Percentiles rank a stretch among this genome's conserved stretches.
Conservation (phyloP, 2,329 filamentous ascomycete genomes). For the Talaromyces marneffei region DNA sequence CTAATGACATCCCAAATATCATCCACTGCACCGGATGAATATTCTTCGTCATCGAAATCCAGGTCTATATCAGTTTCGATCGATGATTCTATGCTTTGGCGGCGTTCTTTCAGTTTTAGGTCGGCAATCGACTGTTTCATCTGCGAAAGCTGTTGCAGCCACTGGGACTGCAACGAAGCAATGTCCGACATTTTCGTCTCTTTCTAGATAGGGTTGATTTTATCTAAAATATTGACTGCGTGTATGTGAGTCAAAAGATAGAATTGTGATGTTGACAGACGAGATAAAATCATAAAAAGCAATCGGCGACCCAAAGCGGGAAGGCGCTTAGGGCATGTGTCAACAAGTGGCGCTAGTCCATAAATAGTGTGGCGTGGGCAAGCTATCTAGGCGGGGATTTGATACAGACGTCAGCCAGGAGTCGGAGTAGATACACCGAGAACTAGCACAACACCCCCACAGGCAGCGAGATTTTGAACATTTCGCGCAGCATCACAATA, state of each 20-base stretch:
- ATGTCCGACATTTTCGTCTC: conserved; percentile 20
- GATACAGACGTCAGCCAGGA: conserved; percentile 11
- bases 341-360: neutral
- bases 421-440: conserved; percentile 1
- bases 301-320: conserved; percentile 10
- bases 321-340: conserved; percentile 10
- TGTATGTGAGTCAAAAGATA: neutral
- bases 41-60: conserved; percentile 57
- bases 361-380: neutral
- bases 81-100: conserved; percentile 33
- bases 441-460: neutral
- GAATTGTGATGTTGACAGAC: neutral
- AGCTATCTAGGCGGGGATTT: neutral
- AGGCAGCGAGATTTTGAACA: conserved; percentile 2
- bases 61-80: conserved; percentile 52
- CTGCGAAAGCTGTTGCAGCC: conserved; percentile 75
- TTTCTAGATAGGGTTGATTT: no score
- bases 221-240: neutral
- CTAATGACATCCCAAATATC: conserved; percentile 93
- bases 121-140: conserved; percentile 83
- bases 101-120: conserved; percentile 53
- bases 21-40: conserved; percentile 58
- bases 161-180: conserved; percentile 53
- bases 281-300: neutral
- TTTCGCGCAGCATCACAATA: no score